These are phyloP conservation scores for Carex kokanica DNA, from an alignment of 176 grass and related monocot genomes.

Conservation along the genomic window DNA sequence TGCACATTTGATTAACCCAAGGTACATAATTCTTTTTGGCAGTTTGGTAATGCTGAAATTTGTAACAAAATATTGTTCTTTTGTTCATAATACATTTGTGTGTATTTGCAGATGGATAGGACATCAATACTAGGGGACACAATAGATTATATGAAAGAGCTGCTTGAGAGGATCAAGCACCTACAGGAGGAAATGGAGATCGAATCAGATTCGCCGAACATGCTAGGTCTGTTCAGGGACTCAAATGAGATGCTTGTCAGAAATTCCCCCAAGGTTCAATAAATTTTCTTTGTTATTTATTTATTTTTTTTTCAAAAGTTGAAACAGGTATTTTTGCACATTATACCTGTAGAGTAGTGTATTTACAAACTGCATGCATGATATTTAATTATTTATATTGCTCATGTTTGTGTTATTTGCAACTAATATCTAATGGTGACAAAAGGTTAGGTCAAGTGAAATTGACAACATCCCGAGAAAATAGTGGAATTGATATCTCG, in stretches of 20 bases:
- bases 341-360: neutral
- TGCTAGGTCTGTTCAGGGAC: slow-evolving; percentile 71
- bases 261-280: slow-evolving; percentile 68
- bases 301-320: neutral
- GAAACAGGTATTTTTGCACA: neutral
- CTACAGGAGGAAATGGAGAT: slow-evolving; percentile 70
- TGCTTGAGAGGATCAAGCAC: slow-evolving; percentile 79
- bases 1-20: neutral
- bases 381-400: neutral
- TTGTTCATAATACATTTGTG: neutral
- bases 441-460: neutral
- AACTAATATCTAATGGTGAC: neutral
- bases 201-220: slow-evolving; percentile 30
- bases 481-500: neutral
- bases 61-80: neutral
- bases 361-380: neutral
- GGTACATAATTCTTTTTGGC: neutral
- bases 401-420: neutral
- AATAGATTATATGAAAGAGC: slow-evolving; percentile 99
- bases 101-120: slow-evolving; percentile 70
- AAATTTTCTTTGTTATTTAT: neutral
- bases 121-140: slow-evolving; percentile 97
- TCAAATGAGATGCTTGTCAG: slow-evolving; percentile 80
- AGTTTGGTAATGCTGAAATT: neutral
- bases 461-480: neutral